Percentiles rank a stretch among this genome's conserved stretches.
phyloP scores from a whole-genome alignment of 805 yeast species.

The Deakozyma indianensis region DNA sequence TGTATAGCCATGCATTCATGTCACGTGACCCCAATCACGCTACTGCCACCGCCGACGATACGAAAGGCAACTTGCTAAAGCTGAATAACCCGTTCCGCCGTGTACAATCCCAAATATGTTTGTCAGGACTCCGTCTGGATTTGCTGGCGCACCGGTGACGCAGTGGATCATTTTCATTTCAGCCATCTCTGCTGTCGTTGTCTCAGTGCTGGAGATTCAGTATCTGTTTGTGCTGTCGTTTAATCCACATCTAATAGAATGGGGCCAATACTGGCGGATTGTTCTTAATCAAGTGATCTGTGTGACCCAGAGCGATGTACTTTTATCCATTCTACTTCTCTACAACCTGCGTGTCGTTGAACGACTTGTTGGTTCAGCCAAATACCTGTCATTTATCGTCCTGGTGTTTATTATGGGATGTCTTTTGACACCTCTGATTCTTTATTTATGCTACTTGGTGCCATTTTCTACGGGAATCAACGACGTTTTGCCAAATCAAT shows the following conservation, averaged over 20 bases:
- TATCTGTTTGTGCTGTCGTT: slow-evolving; percentile 21
- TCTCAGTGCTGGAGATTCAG: slow-evolving; percentile 24
- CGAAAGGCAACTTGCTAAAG: too few species aligned
- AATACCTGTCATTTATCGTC: slow-evolving; percentile 18
- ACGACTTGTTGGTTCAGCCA: slow-evolving; percentile 24
- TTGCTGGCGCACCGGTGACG: slow-evolving; percentile 24
- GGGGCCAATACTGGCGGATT: slow-evolving; percentile 22
- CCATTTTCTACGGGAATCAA: slow-evolving; percentile 7
- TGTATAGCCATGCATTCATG: too few species aligned
- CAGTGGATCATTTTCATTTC: slow-evolving; percentile 14
- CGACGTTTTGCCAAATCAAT: slow-evolving; percentile 22
- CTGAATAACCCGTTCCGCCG: too few species aligned
- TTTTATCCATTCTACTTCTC: slow-evolving; percentile 21
- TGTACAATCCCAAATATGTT: too few species aligned
- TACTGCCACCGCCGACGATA: too few species aligned
- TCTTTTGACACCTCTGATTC: slow-evolving; percentile 11
- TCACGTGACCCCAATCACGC: too few species aligned
- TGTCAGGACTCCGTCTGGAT: slow-evolving; percentile 25
- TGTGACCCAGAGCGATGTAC: slow-evolving; percentile 23
- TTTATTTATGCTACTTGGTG: slow-evolving; percentile 7
- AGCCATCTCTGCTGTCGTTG: slow-evolving; percentile 19
- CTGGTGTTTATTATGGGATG: slow-evolving; percentile 11
- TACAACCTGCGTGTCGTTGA: slow-evolving; percentile 27
- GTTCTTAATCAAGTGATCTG: slow-evolving; percentile 18
- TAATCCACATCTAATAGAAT: slow-evolving; percentile 22